Evolutionary conservation across 352 stramenopile species (phyloP).

Genomic region (Saprolegnia diclina): DNA sequence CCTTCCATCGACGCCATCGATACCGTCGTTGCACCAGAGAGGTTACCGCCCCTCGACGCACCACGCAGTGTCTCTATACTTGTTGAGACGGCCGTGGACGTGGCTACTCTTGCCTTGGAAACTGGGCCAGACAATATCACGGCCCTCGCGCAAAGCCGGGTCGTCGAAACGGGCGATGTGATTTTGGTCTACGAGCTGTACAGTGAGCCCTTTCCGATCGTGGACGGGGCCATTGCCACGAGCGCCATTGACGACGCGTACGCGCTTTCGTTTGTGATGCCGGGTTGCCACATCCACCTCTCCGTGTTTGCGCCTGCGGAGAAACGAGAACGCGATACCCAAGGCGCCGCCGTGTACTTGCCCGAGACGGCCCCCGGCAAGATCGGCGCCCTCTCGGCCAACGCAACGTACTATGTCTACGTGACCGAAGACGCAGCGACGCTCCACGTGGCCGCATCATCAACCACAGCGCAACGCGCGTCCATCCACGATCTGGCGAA

Average conservation of each 20-base stretch:
- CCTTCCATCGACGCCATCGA: too few relatives aligned
- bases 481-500: constrained; percentile 32
- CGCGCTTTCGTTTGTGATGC: constrained; percentile 85
- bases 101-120: too few relatives aligned
- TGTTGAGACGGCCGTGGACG: too few relatives aligned
- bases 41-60: too few relatives aligned
- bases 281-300: constrained; percentile 70
- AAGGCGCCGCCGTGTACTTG: constrained; percentile 45
- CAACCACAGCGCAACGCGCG: constrained; percentile 41
- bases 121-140: too few relatives aligned
- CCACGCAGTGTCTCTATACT: too few relatives aligned
- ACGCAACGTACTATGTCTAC: constrained; percentile 75
- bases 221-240: constrained; percentile 62
- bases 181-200: constrained; percentile 85
- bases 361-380: constrained; percentile 59
- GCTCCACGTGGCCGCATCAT: constrained; percentile 31
- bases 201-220: constrained; percentile 74
- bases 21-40: too few relatives aligned
- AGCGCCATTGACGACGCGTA: constrained; percentile 75
- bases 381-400: constrained; percentile 57
- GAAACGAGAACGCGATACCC: constrained; percentile 50
- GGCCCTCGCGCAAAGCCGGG: background rate
- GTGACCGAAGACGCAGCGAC: constrained; percentile 67
- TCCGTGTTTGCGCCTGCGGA: constrained; percentile 38
- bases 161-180: constrained; percentile 36